Conservation (phyloP, 768 basidiomycete species). For the Hortiboletus flavorubellus region DNA sequence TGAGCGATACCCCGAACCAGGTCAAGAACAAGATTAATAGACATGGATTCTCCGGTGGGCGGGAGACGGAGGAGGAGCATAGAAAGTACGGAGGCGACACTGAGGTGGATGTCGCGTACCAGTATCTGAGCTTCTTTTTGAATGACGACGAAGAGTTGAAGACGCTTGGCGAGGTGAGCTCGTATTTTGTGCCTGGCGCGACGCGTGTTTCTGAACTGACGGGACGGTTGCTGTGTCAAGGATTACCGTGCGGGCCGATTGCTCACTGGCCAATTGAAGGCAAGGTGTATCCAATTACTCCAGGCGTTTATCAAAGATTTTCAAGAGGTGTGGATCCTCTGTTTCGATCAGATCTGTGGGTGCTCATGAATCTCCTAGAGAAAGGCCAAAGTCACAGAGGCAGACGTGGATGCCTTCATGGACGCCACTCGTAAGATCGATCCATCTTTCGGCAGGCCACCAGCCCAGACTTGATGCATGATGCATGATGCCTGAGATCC, state of each 20-base stretch:
- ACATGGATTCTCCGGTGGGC: constrained; percentile 95
- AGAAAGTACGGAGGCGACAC: constrained; percentile 83
- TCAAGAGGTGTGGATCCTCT: constrained; percentile 59
- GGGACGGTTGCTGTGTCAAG: constrained; percentile 38
- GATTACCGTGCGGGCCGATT: constrained; percentile 88
- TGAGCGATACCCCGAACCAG: constrained; percentile 88
- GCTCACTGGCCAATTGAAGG: constrained; percentile 90
- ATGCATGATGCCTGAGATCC: background rate
- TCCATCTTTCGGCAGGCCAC: constrained; percentile 43
- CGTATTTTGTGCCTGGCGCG: no score
- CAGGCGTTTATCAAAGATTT: constrained; percentile 83
- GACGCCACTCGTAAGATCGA: constrained; percentile 75
- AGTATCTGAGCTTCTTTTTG: constrained; percentile 93
- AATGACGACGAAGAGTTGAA: constrained; percentile 91
- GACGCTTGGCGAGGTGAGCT: constrained; percentile 63
- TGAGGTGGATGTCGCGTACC: constrained; percentile 94
- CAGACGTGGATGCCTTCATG: constrained; percentile 74
- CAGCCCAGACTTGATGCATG: background rate
- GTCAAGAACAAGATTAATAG: constrained; percentile 98
- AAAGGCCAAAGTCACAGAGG: constrained; percentile 77
- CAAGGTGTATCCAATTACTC: constrained; percentile 75
- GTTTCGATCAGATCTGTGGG: background rate
- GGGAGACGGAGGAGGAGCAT: constrained; percentile 96
- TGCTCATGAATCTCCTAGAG: constrained; percentile 46
- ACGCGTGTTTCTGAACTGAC: background rate